Percentiles rank a stretch among this genome's conserved stretches.
These are phyloP conservation scores for Eucalyptus sideroxylon DNA, from an alignment of 345 rosid species.

Conservation along the genomic window DNA sequence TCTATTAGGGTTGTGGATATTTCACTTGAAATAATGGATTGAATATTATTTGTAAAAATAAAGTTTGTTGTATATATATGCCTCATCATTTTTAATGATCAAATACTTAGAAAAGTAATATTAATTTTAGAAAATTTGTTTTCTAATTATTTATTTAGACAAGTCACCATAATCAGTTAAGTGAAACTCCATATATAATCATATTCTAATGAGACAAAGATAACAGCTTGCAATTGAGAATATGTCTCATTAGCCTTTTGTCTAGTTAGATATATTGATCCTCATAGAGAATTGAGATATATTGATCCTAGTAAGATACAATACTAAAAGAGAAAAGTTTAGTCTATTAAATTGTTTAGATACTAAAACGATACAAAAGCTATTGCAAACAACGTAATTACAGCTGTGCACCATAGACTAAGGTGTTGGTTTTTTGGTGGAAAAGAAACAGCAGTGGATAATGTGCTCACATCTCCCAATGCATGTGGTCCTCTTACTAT, in stretches of 20 bases:
- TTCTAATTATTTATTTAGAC: background rate
- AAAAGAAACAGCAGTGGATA: background rate
- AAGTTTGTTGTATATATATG: no score
- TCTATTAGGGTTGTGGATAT: background rate
- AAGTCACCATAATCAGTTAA: background rate
- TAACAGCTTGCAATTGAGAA: background rate
- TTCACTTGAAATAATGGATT: background rate
- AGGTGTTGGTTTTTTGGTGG: background rate
- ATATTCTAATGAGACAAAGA: background rate
- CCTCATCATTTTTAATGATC: background rate
- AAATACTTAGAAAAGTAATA: background rate
- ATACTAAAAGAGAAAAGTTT: background rate
- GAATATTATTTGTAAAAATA: background rate
- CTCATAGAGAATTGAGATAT: background rate
- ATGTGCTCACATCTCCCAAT: background rate
- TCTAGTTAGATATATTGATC: background rate
- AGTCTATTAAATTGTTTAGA: background rate
- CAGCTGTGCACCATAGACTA: background rate
- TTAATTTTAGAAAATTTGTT: background rate
- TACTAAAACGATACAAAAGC: background rate
- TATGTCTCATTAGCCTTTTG: background rate
- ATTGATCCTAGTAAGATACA: background rate
- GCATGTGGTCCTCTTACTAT: background rate
- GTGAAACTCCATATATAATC: background rate
- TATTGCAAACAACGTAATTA: background rate